Base-by-base conservation (phyloP, 2,329 filamentous ascomycete species). In the Xylaria sp. region DNA sequence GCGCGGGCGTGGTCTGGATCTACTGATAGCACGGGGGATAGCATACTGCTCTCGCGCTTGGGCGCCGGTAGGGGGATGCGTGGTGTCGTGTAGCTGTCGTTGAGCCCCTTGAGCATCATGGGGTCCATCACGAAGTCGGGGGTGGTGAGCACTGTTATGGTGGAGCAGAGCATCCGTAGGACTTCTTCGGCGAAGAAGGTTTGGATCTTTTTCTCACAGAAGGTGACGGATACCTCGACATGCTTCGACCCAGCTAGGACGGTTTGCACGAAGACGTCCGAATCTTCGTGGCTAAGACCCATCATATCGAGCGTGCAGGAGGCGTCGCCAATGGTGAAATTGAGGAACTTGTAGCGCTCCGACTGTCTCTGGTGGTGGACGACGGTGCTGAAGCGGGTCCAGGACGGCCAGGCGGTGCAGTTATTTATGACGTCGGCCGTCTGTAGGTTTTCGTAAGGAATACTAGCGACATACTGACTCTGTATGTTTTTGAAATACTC, bases 381-480 rank as follows among this genome's bases (percentile, higher is more conserved):
- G 2, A 87, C 77, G 3, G 84, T 85, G 76, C 85, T 85, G 75
- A 88, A 86, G 0, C 81, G 82, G 3, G 83, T 84, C 80, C 85
- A 87, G 32, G 82, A 80, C 0, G 84, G 81, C 85, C 86, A 88
- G 5, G 81, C 73, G 3, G 86, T 88, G 72, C 86, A 89, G 53
- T 83, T 81, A 41, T 83, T 80, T 2, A 87, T 79, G 7, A 89
- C 82, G n/a, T 85, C 81, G 3, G 82, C 77, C 65, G 83, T 83
- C 5, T 86, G 84, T 48, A 87, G 78, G 53, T 81, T 83, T 73
- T 88, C 86, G 68, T 83, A 83, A 0, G 83, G 82, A 4, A 84
- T 80, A 23, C 82, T 82, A 0, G 81, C 77, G 2, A 82, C 78
- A 28, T 84, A 82, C 64, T 89, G 86, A 1, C 79, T 78, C 52